Percentiles rank a stretch among this genome's conserved stretches.
Evolutionary conservation across 2,329 filamentous ascomycete species (phyloP).

Genomic region (Pseudocercospora fuligena): DNA sequence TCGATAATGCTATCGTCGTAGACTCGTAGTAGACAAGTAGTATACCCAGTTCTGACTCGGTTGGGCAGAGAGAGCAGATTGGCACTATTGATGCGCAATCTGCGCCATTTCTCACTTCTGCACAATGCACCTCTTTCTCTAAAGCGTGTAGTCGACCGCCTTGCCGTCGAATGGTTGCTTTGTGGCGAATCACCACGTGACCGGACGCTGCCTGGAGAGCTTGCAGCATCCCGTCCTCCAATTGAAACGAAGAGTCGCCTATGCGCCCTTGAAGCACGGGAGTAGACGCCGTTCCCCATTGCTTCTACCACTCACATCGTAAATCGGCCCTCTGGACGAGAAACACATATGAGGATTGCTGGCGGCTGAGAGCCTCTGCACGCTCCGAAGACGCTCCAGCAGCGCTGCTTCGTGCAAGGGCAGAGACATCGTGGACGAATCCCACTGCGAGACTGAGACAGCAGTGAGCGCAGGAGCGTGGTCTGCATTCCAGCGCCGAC

Average conservation of each 20-base stretch:
- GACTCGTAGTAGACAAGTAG: background rate
- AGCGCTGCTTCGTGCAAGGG: background rate
- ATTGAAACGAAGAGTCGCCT: background rate
- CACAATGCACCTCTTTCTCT: background rate
- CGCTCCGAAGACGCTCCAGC: background rate
- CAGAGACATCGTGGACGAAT: background rate
- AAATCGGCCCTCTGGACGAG: background rate
- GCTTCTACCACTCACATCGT: conserved; percentile 6
- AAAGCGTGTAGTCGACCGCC: background rate
- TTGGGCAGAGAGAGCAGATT: background rate
- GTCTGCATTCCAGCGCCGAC: conserved; percentile 8
- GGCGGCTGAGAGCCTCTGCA: conserved; percentile 4
- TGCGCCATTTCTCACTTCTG: background rate
- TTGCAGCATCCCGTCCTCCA: conserved; percentile 4
- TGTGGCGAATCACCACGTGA: background rate
- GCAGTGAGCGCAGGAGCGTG: background rate
- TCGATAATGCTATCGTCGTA: background rate
- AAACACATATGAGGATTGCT: background rate
- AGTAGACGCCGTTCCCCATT: conserved; percentile 5
- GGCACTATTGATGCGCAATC: conserved; percentile 2
- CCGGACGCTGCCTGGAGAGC: background rate
- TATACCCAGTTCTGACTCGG: conserved; percentile 6
- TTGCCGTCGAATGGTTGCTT: background rate
- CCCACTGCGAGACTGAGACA: conserved; percentile 1
- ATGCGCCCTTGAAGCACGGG: conserved; percentile 4